Percentiles rank a stretch among this genome's conserved stretches.
Conservation (phyloP, 2,329 filamentous ascomycete genomes). For the Fulvia fulva region DNA sequence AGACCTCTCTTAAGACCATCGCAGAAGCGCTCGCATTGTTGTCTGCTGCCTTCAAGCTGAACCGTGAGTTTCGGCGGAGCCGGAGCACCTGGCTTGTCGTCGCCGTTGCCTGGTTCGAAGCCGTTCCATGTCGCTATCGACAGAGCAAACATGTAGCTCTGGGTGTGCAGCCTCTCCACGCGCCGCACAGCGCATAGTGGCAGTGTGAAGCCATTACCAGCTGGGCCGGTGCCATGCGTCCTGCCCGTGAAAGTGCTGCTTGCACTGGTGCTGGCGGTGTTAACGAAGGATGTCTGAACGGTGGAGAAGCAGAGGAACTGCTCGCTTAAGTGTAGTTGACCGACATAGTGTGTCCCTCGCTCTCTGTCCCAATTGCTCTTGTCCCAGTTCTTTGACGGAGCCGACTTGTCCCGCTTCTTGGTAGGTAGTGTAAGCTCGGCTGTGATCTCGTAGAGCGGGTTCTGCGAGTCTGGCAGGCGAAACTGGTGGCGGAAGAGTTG, state of each 20-base stretch:
- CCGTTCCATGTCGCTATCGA: conserved; percentile 94
- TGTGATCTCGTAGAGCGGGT: conserved; percentile 91
- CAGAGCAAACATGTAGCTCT: conserved; percentile 87
- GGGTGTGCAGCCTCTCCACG: conserved; percentile 88
- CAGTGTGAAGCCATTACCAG: conserved; percentile 92
- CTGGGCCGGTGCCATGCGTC: conserved; percentile 86
- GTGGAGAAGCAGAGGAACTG: conserved; percentile 96
- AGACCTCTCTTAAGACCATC: conserved; percentile 90
- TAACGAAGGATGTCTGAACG: conserved; percentile 79
- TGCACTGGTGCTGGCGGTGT: conserved; percentile 71
- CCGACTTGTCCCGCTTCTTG: conserved; percentile 47
- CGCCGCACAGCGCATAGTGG: conserved; percentile 86
- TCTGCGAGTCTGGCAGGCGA: conserved; percentile 86
- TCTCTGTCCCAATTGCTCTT: conserved; percentile 62
- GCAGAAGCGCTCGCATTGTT: conserved; percentile 90
- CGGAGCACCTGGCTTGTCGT: conserved; percentile 43
- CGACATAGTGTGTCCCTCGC: conserved; percentile 67
- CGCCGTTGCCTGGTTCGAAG: conserved; percentile 51
- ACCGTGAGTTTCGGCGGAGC: conserved; percentile 85
- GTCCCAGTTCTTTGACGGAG: conserved; percentile 50
- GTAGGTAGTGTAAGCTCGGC: conserved; percentile 84
- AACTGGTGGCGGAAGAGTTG: conserved; percentile 95
- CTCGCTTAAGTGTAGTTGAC: conserved; percentile 90
- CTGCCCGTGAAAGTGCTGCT: conserved; percentile 86
- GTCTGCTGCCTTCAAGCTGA: conserved; percentile 82